Conservation (phyloP, 2,329 filamentous ascomycete species). For the Exophiala xenobiotica region DNA sequence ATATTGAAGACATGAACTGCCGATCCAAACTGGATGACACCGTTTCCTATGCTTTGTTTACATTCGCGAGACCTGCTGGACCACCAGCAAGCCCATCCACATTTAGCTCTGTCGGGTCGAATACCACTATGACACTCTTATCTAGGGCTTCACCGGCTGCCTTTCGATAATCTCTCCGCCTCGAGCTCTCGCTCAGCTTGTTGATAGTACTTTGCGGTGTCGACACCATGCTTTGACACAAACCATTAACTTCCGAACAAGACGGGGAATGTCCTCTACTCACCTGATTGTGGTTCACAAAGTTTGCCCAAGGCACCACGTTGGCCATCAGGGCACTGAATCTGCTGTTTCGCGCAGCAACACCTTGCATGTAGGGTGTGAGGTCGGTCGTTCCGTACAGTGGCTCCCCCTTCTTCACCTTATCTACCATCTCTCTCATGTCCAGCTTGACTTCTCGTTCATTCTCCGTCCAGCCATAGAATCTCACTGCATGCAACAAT, state of each 20-base stretch:
- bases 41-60: slow-evolving; percentile 13
- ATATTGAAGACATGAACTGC: neutral
- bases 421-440: slow-evolving; percentile 96
- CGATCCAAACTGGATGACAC: slow-evolving; percentile 1
- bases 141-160: slow-evolving; percentile 4
- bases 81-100: neutral
- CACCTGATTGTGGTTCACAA: slow-evolving; percentile 85
- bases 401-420: slow-evolving; percentile 87
- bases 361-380: slow-evolving; percentile 87
- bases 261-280: slow-evolving; percentile 25
- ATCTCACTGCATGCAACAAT: slow-evolving; percentile 64
- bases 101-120: too few relatives aligned
- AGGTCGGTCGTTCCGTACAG: slow-evolving; percentile 80
- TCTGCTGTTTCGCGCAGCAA: slow-evolving; percentile 86
- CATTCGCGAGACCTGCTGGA: slow-evolving; percentile 1
- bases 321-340: slow-evolving; percentile 83
- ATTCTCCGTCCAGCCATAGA: slow-evolving; percentile 95
- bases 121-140: too few relatives aligned
- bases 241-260: slow-evolving; percentile 19
- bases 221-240: slow-evolving; percentile 74
- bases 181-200: slow-evolving; percentile 93
- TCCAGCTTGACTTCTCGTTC: slow-evolving; percentile 89
- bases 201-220: slow-evolving; percentile 97
- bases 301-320: slow-evolving; percentile 94
- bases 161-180: slow-evolving; percentile 55